These are phyloP conservation scores for Dioszegia crocea DNA, from an alignment of 768 basidiomycete species.

Conservation along the genomic window DNA sequence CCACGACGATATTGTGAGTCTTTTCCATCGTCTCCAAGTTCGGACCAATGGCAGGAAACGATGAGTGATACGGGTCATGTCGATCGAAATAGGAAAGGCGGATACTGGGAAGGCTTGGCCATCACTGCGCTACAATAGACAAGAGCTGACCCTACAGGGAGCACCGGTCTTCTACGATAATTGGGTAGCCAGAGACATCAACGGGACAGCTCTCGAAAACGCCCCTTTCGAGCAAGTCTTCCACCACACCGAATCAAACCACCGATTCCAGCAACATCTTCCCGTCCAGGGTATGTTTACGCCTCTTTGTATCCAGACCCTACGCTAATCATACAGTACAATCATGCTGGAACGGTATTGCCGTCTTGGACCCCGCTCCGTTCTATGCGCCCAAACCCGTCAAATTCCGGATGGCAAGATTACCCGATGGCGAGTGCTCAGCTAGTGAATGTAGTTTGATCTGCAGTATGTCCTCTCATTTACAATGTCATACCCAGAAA, in stretches of 20 bases:
- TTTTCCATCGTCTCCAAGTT: too few species aligned
- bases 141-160: conserved; percentile 51
- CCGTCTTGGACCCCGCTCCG: conserved; percentile 89
- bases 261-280: conserved; percentile 83
- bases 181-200: conserved; percentile 98
- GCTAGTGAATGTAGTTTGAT: conserved; percentile 94
- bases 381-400: conserved; percentile 89
- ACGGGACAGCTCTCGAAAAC: conserved; percentile 96
- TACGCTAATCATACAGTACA: conserved; percentile 58
- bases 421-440: conserved; percentile 84
- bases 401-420: conserved; percentile 88
- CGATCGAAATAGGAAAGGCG: too few species aligned
- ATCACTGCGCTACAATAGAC: background rate
- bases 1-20: conserved; percentile 80
- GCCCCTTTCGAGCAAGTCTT: conserved; percentile 93
- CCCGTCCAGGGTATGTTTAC: conserved; percentile 64
- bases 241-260: conserved; percentile 70
- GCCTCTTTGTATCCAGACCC: background rate
- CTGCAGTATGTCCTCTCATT: conserved; percentile 57
- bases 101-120: background rate
- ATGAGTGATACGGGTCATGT: too few species aligned
- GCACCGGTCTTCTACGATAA: conserved; percentile 83
- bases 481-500: background rate
- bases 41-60: too few species aligned
- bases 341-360: conserved; percentile 98